phyloP scores from a whole-genome alignment of 2,329 filamentous ascomycete species.

The Chrysosporium queenslandicum region DNA sequence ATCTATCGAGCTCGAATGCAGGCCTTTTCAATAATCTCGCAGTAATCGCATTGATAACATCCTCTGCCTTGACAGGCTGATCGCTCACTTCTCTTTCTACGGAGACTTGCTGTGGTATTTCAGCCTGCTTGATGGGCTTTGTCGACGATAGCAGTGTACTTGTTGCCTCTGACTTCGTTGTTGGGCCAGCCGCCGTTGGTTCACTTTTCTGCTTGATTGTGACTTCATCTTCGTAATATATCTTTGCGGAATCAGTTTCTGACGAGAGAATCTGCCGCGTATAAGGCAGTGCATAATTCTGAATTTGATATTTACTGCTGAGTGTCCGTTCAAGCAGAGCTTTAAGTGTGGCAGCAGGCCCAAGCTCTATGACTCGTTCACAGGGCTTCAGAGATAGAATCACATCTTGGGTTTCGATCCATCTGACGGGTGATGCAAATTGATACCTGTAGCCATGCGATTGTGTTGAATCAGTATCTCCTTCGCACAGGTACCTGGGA shows the following conservation, averaged over 20 bases:
- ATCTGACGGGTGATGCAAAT: slow-evolving; percentile 23
- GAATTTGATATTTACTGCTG: slow-evolving; percentile 18
- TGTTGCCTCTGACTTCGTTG: no score
- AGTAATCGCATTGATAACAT: slow-evolving; percentile 24
- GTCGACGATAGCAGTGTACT: no score
- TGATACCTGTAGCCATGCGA: slow-evolving; percentile 19
- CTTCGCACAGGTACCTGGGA: neutral
- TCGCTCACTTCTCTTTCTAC: neutral
- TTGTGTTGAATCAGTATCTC: no score
- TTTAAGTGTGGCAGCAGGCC: slow-evolving; percentile 29
- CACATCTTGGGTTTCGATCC: slow-evolving; percentile 25
- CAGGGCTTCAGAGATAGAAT: slow-evolving; percentile 23
- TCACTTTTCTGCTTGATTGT: no score
- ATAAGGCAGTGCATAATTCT: slow-evolving; percentile 19
- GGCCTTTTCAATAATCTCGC: slow-evolving; percentile 26
- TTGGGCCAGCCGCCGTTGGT: no score
- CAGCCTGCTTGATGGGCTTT: no score
- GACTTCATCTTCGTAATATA: slow-evolving; percentile 18
- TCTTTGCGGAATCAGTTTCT: slow-evolving; percentile 19
- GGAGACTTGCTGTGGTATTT: no score
- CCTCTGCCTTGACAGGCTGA: slow-evolving; percentile 16
- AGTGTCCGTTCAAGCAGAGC: slow-evolving; percentile 33
- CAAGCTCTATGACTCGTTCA: slow-evolving; percentile 33
- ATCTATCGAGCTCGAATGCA: slow-evolving; percentile 20
- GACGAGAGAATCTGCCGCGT: slow-evolving; percentile 22